Conservation (phyloP, 257 asterid species). For the Gentiana dahurica region DNA sequence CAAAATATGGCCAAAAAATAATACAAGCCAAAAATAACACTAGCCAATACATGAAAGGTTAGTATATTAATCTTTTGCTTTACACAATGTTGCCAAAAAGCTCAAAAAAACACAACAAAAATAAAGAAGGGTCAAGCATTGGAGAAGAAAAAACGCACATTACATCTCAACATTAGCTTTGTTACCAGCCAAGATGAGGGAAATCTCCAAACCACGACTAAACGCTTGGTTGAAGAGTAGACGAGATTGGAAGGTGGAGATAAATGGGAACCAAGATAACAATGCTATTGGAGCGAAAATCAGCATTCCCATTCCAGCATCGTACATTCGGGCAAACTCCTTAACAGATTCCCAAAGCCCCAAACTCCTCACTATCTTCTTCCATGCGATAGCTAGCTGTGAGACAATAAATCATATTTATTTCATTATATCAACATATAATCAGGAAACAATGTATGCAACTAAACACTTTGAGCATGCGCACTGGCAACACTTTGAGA, state of each 20-base stretch:
- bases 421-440: neutral
- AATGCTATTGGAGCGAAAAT: conserved; percentile 85
- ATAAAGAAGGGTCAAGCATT: no score
- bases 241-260: conserved; percentile 97
- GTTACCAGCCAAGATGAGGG: conserved; percentile 97
- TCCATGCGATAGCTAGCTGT: conserved; percentile 91
- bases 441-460: neutral
- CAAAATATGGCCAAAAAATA: no score
- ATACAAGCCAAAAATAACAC: no score
- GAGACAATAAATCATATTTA: no score
- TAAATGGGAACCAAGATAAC: conserved; percentile 93
- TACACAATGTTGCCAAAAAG: no score
- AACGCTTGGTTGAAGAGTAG: conserved; percentile 97
- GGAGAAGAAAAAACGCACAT: neutral
- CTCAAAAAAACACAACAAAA: no score
- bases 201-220: conserved; percentile 98
- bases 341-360: conserved; percentile 97
- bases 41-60: no score
- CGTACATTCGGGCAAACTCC: conserved; percentile 94
- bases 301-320: conserved; percentile 96
- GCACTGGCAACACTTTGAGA: no score
- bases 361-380: conserved; percentile 51
- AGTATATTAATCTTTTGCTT: no score
- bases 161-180: conserved; percentile 68
- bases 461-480: neutral